Conservation (phyloP, 352 stramenopile species). For the Pythium volutum region DNA sequence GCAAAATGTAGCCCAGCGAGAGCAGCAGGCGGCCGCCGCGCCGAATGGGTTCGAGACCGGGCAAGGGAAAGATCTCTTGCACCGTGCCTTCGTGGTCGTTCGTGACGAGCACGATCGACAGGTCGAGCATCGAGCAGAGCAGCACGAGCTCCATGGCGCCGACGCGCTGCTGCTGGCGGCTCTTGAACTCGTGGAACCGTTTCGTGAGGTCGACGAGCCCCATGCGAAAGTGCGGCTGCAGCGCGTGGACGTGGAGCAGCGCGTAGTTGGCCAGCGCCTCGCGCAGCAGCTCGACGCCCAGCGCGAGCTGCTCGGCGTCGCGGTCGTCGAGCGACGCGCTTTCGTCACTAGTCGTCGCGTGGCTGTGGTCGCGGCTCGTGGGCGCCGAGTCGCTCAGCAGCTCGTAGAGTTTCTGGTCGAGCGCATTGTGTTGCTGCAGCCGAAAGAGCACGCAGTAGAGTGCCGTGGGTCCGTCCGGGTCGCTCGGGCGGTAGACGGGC, state of each 20-base stretch:
- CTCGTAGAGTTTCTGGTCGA: constrained; percentile 67
- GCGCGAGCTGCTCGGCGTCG: constrained; percentile 25
- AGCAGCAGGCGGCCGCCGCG: constrained; percentile 48
- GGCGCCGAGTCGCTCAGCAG: constrained; percentile 34
- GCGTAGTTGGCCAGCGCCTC: constrained; percentile 70
- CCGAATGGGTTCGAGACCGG: constrained; percentile 46
- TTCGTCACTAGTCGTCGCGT: constrained; percentile 2
- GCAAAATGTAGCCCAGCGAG: constrained; percentile 70
- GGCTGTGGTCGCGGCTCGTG: constrained; percentile 15
- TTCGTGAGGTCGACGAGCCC: constrained; percentile 70
- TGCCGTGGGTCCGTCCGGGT: constrained; percentile 35
- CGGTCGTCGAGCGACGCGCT: not conserved
- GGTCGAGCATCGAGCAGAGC: constrained; percentile 72
- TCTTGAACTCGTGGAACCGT: constrained; percentile 76
- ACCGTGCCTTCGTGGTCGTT: constrained; percentile 77
- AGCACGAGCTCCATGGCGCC: constrained; percentile 65
- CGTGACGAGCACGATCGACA: constrained; percentile 69
- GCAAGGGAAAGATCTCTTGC: constrained; percentile 56
- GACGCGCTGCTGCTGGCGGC: constrained; percentile 45
- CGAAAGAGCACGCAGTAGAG: constrained; percentile 63
- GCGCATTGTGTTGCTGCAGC: constrained; percentile 68
- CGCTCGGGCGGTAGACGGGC: constrained; percentile 40
- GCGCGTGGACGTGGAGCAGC: constrained; percentile 53
- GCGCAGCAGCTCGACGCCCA: constrained; percentile 50
- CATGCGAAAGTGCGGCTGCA: constrained; percentile 55